Evolutionary conservation across 2,329 filamentous ascomycete genomes (phyloP), one percentile per base, ranked within the genome.

Genomic region (Setomelanomma holmii): DNA sequence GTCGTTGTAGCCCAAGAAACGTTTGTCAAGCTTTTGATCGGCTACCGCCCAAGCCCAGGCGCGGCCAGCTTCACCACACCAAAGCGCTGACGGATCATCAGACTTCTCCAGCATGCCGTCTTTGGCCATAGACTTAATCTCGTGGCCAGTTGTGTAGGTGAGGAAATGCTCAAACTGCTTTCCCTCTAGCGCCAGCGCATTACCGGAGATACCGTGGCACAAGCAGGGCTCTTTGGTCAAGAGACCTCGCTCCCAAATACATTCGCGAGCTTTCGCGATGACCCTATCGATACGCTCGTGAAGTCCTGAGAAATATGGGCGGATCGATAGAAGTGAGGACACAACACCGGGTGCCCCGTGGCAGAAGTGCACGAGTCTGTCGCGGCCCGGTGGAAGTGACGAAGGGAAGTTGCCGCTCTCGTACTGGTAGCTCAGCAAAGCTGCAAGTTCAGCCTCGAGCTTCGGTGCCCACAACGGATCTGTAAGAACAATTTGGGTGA

Each of bases 301-400:
- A 6, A 88, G 74, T 1, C 75, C 75, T 0, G 84, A 82, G 53
- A 87, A 89, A 66, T 82, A 78, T 6, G 79, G 76, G 43, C 78
- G 76, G 45, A 89, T 78, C 1, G 82, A 81, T 4, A 80, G 63
- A 7, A 90, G 77, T 5, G 84, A 86, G 24, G 82, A 74, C 7
- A 88, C 74, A 19, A 88, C 81, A 0, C 87, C 87, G 2, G 87
- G 84, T 0, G 84, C 85, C 2, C 87, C 87, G 62, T 89, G 87
- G 63, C 86, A 89, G 71, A 87, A 86, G 64, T 89, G 86, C 5
- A 89, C 81, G 5, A 86, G 75, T 36, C 78, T 73, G 55, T 79
- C 76, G 40, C 75, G 78, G 22, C 81, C 75, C 45, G 78, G 68
- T 54, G 79, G 79, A 8, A 82, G 77, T 40, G 79, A 82, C 5